Base-by-base conservation (phyloP, 352 stramenopile genomes). In the Globisporangium mamillatum region DNA sequence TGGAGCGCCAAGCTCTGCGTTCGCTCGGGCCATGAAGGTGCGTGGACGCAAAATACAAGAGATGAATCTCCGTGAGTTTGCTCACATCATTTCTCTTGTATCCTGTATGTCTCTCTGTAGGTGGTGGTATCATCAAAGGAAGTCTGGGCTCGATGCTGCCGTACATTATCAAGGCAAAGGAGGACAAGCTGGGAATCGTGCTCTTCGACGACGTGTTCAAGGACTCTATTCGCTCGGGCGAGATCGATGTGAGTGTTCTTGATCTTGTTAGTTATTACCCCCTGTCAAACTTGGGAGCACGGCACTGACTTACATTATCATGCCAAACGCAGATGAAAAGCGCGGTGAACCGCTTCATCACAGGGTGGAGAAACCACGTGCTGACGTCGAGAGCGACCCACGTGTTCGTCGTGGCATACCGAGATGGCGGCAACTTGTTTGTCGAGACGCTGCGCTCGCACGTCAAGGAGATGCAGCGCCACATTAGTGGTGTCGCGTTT, bases 131-230 rank as follows among this genome's bases (percentile, higher is more conserved):
- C 64, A 86, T 87, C 53, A 89, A 90, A 60, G 83, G 83, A 57
- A 89, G 81, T 72, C 73, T 91, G 27, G 83, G 83, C 3, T 90
- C 81, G 22, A 91, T 91, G 83, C 70, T 91, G 57, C 83, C 83
- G n/a, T 91, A 89, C 75, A 77, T 90, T 60, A 75, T 84, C 64
- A 88, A 88, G 66, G 79, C 81, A n/a, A 89, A 88, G 61, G 81
- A 90, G 53, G 83, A 90, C 70, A 88, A 90, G 57, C 74, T 89
- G 9, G 83, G 81, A 27, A 81, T 91, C 38, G 74, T 91, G 29
- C 65, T 91, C 32, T 91, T 77, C 67, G 83, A 91, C 71, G 78
- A 90, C 60, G 66, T 91, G 25, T 90, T 90, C 64, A 82, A 84
- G 57, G 80, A 85, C 57, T 85, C 77, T 9, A 70, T 80, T 25